A percentile compares a stretch with the other conserved stretches of the same genome.
Conservation (phyloP, 257 asterid species). For the Capsicum chinense region DNA sequence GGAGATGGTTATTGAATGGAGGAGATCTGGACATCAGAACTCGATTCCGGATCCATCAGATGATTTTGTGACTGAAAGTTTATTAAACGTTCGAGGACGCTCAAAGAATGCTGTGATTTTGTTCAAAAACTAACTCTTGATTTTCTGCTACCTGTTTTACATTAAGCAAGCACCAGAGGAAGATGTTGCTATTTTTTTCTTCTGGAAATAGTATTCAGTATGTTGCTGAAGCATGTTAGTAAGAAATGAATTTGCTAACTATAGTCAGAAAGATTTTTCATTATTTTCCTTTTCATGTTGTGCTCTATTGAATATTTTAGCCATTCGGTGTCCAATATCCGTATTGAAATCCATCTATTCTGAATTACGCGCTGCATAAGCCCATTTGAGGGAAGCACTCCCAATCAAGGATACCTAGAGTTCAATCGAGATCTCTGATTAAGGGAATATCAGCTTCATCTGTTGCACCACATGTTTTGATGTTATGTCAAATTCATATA, state of each 20-base stretch:
- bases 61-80: conserved; percentile 14
- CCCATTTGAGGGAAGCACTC: too few relatives aligned
- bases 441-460: too few relatives aligned
- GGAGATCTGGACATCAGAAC: conserved; percentile 2
- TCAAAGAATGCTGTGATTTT: conserved; percentile 19
- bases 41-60: not conserved
- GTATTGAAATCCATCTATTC: too few relatives aligned
- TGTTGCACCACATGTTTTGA: too few relatives aligned
- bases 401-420: too few relatives aligned
- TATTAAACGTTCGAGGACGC: not conserved
- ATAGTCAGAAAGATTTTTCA: not conserved
- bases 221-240: not conserved
- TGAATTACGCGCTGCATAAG: too few relatives aligned
- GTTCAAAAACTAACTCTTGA: conserved; percentile 9
- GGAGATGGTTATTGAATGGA: conserved; percentile 24
- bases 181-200: not conserved
- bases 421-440: too few relatives aligned
- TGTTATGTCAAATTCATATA: not conserved
- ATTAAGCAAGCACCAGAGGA: not conserved
- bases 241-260: not conserved
- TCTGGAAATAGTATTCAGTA: not conserved
- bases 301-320: not conserved
- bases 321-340: not conserved
- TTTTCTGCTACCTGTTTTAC: not conserved
- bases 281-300: not conserved